A percentile compares a stretch with the other conserved stretches of the same genome.
Evolutionary conservation across 176 grass and related monocot genomes (phyloP).

Genomic region (Zoysia japonica): DNA sequence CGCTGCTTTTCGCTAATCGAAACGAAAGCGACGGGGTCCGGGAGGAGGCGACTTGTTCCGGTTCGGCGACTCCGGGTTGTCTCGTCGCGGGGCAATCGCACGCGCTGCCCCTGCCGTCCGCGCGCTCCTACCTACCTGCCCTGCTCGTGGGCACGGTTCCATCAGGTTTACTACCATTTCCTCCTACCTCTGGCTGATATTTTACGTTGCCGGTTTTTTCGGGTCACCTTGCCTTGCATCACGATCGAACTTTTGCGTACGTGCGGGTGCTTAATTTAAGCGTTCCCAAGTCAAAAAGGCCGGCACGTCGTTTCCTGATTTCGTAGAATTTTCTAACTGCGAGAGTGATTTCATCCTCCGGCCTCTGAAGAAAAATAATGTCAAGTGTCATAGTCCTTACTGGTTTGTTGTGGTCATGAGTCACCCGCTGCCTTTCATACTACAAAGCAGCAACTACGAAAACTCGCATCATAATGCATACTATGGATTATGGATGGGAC

Average conservation of each 20-base stretch:
- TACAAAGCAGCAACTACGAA: neutral
- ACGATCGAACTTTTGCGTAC: conserved; percentile 1
- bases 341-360: neutral
- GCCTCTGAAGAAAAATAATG: neutral
- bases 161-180: neutral
- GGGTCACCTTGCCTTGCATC: conserved; percentile 8
- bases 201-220: conserved; percentile 6
- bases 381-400: neutral
- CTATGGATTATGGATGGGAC: neutral
- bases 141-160: neutral
- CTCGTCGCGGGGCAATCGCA: neutral
- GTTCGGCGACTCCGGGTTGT: neutral
- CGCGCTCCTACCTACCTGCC: neutral
- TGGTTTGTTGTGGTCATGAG: neutral
- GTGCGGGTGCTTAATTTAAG: conserved; percentile 1
- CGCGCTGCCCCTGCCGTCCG: too few species aligned
- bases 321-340: neutral
- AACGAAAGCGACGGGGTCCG: neutral
- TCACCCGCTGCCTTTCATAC: neutral
- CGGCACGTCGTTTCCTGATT: conserved; percentile 1
- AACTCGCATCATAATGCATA: neutral
- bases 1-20: neutral
- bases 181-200: neutral
- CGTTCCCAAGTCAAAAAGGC: conserved; percentile 17
- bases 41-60: neutral